Percentiles rank a stretch among this genome's conserved stretches.
phyloP scores from a whole-genome alignment of 371 early-diverging fungal genomes.

The Mucor mucedo region DNA sequence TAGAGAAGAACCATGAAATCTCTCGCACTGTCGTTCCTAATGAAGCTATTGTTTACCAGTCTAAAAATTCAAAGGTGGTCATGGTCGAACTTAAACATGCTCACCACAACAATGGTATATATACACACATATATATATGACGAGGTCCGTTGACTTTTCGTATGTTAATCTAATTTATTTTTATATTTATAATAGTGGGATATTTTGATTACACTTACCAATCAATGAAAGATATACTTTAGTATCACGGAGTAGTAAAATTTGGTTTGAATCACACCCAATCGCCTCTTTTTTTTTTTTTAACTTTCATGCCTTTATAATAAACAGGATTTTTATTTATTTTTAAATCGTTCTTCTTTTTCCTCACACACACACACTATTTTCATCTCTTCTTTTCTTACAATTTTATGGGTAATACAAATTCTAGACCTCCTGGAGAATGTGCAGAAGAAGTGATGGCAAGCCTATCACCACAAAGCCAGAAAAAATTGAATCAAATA shows the following conservation, averaged over 20 bases:
- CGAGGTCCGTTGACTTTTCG: no score
- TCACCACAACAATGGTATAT: conserved; percentile 52
- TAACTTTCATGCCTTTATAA: conserved; percentile 1
- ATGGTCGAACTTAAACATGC: conserved; percentile 38
- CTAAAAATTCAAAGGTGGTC: conserved; percentile 2
- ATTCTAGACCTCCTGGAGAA: conserved; percentile 10
- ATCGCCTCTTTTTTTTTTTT: conserved; percentile 9
- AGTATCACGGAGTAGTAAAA: conserved; percentile 4
- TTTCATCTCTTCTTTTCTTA: background rate
- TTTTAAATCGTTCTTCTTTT: background rate
- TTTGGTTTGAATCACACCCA: conserved; percentile 14
- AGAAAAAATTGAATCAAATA: conserved; percentile 11
- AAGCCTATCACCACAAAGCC: conserved; percentile 8
- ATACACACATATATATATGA: no score
- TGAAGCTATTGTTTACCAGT: conserved; percentile 38
- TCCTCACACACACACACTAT: background rate
- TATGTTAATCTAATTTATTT: background rate
- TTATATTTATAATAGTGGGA: conserved; percentile 32
- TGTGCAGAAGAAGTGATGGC: conserved; percentile 16
- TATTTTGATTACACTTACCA: conserved; percentile 46
- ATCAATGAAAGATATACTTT: conserved; percentile 31
- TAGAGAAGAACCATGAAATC: conserved; percentile 1
- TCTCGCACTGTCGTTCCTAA: conserved; percentile 23
- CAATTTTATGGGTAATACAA: conserved; percentile 11
- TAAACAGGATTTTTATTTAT: background rate